Conservation (phyloP, 305 asterid genomes). For the Stenogyne calaminthoides region DNA sequence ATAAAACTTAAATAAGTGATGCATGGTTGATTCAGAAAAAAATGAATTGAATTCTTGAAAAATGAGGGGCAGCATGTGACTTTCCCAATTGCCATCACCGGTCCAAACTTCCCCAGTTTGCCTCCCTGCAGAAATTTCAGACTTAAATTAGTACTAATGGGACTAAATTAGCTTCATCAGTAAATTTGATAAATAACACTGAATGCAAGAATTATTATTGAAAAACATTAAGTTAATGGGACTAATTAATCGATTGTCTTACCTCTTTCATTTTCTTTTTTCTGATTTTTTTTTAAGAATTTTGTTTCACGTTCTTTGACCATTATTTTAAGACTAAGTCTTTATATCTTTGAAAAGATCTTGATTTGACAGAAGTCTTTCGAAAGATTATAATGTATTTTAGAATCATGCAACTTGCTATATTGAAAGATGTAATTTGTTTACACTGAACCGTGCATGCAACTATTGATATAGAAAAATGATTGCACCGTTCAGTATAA, state of each 20-base stretch:
- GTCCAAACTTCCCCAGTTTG: conserved; percentile 37
- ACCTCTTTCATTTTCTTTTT: background rate
- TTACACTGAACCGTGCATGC: too few species aligned
- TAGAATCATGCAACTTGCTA: too few species aligned
- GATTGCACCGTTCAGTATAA: too few species aligned
- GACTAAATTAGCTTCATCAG: background rate
- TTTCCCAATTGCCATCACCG: conserved; percentile 21
- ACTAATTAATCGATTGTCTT: background rate
- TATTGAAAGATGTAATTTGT: too few species aligned
- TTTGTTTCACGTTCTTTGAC: too few species aligned
- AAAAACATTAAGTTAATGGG: background rate
- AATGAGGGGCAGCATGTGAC: conserved; percentile 44
- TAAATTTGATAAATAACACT: conserved; percentile 24
- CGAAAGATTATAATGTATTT: too few species aligned
- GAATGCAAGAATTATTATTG: conserved; percentile 36
- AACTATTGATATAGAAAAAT: too few species aligned
- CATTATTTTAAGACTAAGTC: too few species aligned
- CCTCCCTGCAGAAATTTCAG: conserved; percentile 25
- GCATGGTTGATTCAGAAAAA: background rate
- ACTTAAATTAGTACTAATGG: background rate
- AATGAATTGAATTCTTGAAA: conserved; percentile 33
- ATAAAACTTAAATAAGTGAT: background rate
- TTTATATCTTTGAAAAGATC: too few species aligned
- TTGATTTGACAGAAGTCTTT: too few species aligned
- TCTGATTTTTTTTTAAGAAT: too few species aligned